Percentiles rank a stretch among this genome's conserved stretches.
Conservation (phyloP, 2,329 filamentous ascomycete genomes). For the Pleoardoris graminearum region DNA sequence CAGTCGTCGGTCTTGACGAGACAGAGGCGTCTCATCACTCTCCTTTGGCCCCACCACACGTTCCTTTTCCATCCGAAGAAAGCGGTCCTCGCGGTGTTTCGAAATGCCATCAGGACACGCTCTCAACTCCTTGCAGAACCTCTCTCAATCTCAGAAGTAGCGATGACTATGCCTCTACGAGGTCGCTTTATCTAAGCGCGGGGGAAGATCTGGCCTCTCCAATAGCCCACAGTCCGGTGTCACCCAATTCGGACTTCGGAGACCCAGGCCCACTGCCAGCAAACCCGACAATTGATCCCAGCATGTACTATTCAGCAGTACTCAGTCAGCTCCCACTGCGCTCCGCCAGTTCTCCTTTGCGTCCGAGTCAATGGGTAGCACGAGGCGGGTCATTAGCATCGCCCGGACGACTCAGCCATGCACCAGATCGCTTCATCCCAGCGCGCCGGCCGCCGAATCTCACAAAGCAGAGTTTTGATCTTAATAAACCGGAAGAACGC, state of each 20-base stretch:
- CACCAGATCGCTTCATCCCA: constrained; percentile 64
- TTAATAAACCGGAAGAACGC: constrained; percentile 54
- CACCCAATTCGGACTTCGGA: constrained; percentile 4
- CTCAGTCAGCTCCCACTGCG: constrained; percentile 26
- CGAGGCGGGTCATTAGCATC: constrained; percentile 28
- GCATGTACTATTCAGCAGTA: constrained; percentile 2
- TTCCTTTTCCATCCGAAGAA: constrained; percentile 12
- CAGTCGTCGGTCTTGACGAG: background rate
- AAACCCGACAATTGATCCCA: background rate
- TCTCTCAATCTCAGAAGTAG: background rate
- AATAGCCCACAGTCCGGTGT: constrained; percentile 2
- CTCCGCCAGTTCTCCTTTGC: constrained; percentile 35
- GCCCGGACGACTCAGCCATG: constrained; percentile 29
- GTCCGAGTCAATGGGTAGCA: constrained; percentile 36
- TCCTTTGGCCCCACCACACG: constrained; percentile 12
- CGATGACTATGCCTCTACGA: background rate
- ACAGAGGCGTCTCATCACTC: constrained; percentile 2
- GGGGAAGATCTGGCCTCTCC: constrained; percentile 3
- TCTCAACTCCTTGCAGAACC: background rate
- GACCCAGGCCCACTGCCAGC: background rate
- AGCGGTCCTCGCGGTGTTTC: background rate
- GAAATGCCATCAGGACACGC: background rate
- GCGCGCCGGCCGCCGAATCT: constrained; percentile 47
- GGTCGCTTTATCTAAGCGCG: background rate
- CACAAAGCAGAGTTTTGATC: constrained; percentile 55